These are phyloP conservation scores for Aspergillus udagawae DNA, from an alignment of 2,329 filamentous ascomycete genomes.

Conservation along the genomic window DNA sequence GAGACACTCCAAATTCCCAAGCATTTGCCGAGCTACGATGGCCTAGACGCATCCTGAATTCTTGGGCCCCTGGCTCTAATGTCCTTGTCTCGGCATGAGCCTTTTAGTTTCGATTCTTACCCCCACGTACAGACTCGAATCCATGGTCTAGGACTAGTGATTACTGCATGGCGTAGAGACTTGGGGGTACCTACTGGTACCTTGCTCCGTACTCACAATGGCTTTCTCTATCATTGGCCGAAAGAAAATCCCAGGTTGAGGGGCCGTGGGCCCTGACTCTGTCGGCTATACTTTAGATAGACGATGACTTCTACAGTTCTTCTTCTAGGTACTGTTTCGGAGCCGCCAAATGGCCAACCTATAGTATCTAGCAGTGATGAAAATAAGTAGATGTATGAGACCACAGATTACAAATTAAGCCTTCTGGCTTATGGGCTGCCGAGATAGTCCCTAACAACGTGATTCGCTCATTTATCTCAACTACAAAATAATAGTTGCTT, in stretches of 20 bases:
- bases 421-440: neutral
- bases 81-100: neutral
- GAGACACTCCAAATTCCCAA: neutral
- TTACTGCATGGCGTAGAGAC: neutral
- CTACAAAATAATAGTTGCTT: neutral
- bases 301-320: neutral
- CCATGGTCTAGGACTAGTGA: no score
- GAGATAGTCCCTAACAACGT: neutral
- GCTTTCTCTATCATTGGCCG: neutral
- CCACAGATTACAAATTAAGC: neutral
- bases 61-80: no score
- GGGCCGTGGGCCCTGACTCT: neutral
- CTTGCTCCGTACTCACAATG: neutral
- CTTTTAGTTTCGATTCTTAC: neutral
- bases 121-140: neutral
- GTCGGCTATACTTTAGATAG: neutral
- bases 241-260: neutral
- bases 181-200: neutral
- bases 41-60: neutral
- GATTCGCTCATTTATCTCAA: neutral
- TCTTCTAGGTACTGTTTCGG: neutral
- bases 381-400: neutral
- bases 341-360: no score
- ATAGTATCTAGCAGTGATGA: neutral
- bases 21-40: neutral